A percentile compares a stretch with the other conserved stretches of the same genome.
Conservation (phyloP, 129 eudicot species). For the Tagetes patula region DNA sequence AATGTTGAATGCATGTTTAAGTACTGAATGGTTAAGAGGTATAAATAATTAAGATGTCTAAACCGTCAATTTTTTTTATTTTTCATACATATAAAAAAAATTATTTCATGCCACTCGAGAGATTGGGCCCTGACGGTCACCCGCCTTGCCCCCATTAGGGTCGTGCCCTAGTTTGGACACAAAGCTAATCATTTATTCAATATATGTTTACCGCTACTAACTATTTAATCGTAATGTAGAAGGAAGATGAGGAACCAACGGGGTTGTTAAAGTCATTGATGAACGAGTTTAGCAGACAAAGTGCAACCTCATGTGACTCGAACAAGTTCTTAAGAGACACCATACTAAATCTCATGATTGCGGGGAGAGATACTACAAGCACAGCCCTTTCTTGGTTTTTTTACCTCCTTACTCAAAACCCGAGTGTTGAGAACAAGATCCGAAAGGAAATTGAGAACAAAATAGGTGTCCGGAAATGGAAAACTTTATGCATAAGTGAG, state of each 20-base stretch:
- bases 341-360: constrained; percentile 16
- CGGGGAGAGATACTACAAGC: constrained; percentile 27
- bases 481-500: not conserved
- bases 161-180: not conserved
- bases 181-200: not conserved
- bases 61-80: too few species aligned
- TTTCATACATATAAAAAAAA: too few species aligned
- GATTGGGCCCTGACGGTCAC: too few species aligned
- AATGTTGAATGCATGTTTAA: too few species aligned
- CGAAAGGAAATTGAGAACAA: constrained; percentile 7
- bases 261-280: not conserved
- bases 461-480: not conserved
- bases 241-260: not conserved
- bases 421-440: constrained; percentile 6
- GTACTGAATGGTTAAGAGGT: too few species aligned
- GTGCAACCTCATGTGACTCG: constrained; percentile 6
- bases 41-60: too few species aligned
- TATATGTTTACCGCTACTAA: not conserved
- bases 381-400: constrained; percentile 24
- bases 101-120: too few species aligned
- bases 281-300: constrained; percentile 9
- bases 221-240: not conserved
- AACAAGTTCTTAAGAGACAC: constrained; percentile 14
- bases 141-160: too few species aligned
- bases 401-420: constrained; percentile 21